phyloP scores from a whole-genome alignment of 139 green algal species.

The Astrephomene gubernaculifera region DNA sequence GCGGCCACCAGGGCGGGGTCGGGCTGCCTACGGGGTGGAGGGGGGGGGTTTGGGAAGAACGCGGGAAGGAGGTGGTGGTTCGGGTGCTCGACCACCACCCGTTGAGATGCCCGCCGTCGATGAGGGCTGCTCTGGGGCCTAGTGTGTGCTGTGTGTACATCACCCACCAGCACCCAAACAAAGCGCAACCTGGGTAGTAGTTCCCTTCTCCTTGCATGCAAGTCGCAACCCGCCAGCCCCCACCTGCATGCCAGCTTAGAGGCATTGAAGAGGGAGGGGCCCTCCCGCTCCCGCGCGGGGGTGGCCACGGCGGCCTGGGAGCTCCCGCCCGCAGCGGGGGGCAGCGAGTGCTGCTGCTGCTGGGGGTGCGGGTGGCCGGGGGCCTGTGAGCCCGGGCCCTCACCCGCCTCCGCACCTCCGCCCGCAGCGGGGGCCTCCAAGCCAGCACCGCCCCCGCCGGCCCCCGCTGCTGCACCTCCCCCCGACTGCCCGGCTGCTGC shows the following conservation, averaged over 20 bases:
- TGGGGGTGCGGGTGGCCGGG: not conserved
- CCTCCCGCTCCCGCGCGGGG: not conserved
- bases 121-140: too few relatives aligned
- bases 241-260: constrained; percentile 15
- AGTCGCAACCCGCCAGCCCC: too few relatives aligned
- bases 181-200: too few relatives aligned
- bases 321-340: not conserved
- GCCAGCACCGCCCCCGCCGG: too few relatives aligned
- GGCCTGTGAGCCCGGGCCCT: not conserved
- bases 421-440: not conserved
- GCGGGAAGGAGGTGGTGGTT: too few relatives aligned
- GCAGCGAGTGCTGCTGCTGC: not conserved
- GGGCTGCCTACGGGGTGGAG: not conserved
- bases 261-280: not conserved
- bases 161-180: too few relatives aligned
- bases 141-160: too few relatives aligned
- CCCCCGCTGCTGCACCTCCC: too few relatives aligned
- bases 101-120: too few relatives aligned
- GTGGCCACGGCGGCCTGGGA: constrained; percentile 1
- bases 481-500: not conserved
- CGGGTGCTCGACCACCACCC: too few relatives aligned
- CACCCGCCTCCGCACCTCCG: not conserved
- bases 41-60: not conserved
- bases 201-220: not conserved
- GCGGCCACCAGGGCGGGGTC: constrained; percentile 27